Evolutionary conservation across 2,329 filamentous ascomycete species (phyloP).

Genomic region (Trichoderma asperellum): DNA sequence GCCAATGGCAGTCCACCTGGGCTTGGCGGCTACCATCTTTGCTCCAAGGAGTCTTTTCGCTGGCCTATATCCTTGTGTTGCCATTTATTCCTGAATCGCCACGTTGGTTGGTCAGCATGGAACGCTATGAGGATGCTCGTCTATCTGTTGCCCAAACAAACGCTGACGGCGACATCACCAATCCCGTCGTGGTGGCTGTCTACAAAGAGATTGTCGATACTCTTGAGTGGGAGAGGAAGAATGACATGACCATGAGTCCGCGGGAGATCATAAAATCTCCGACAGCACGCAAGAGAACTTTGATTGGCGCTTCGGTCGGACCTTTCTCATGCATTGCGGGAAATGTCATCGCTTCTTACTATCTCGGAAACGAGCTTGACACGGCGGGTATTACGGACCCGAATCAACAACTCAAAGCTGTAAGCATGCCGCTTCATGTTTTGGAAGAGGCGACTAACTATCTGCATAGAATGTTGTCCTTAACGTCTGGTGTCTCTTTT

Average conservation of each 20-base stretch:
- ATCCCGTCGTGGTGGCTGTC: conserved; percentile 40
- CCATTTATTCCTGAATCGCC: conserved; percentile 45
- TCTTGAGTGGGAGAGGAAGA: conserved; percentile 36
- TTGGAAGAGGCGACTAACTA: conserved; percentile 28
- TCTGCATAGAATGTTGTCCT: conserved; percentile 50
- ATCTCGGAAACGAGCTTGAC: conserved; percentile 45
- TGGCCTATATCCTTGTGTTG: conserved; percentile 36
- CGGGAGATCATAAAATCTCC: conserved; percentile 40
- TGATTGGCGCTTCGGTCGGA: conserved; percentile 36
- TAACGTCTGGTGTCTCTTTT: conserved; percentile 54
- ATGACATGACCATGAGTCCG: conserved; percentile 41
- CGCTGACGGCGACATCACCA: conserved; percentile 43
- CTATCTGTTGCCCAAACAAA: conserved; percentile 46
- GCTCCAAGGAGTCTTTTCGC: conserved; percentile 32
- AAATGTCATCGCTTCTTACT: conserved; percentile 43
- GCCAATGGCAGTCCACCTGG: conserved; percentile 39
- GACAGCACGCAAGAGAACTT: conserved; percentile 41
- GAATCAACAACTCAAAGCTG: conserved; percentile 48
- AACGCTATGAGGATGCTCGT: conserved; percentile 40
- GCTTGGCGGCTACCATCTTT: conserved; percentile 36
- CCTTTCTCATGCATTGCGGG: conserved; percentile 41
- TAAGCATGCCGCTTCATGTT: conserved; percentile 30
- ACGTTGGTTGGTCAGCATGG: conserved; percentile 36
- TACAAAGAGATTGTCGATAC: conserved; percentile 45
- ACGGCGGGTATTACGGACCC: conserved; percentile 44